Percentiles rank a stretch among this genome's conserved stretches.
These are phyloP conservation scores for Phytophthora aleatoria DNA, from an alignment of 352 stramenopile species.

Conservation along the genomic window DNA sequence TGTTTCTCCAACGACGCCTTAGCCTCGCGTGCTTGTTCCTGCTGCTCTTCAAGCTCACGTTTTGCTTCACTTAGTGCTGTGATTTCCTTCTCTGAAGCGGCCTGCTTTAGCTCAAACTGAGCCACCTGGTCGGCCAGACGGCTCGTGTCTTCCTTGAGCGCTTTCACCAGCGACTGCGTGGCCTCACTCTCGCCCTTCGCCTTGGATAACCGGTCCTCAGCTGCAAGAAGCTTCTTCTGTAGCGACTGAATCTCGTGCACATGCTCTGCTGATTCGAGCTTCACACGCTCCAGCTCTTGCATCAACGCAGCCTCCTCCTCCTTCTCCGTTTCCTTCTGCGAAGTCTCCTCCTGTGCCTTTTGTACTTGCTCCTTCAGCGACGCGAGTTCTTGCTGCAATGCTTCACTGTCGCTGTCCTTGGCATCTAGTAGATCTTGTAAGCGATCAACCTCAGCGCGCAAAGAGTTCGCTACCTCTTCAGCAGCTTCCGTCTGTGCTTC, in stretches of 20 bases:
- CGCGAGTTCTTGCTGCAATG: constrained; percentile 35
- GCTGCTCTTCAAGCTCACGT: constrained; percentile 35
- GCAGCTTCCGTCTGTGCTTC: constrained; percentile 17
- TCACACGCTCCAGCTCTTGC: constrained; percentile 68
- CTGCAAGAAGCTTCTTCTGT: constrained; percentile 41
- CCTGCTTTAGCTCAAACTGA: constrained; percentile 32
- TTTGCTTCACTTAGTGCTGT: constrained; percentile 27
- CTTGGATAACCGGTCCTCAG: constrained; percentile 32
- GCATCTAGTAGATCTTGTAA: constrained; percentile 23
- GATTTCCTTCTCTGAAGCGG: constrained; percentile 31
- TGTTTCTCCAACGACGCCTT: constrained; percentile 39
- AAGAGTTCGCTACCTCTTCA: constrained; percentile 4
- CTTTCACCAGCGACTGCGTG: constrained; percentile 32
- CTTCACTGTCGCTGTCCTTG: constrained; percentile 24
- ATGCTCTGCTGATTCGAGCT: constrained; percentile 54
- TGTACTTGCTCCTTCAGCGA: constrained; percentile 29
- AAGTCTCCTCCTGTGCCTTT: constrained; percentile 19
- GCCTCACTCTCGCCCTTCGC: constrained; percentile 24
- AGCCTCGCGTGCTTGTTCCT: constrained; percentile 28
- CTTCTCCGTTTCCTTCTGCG: constrained; percentile 13
- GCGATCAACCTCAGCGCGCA: constrained; percentile 27
- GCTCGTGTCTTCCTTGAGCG: constrained; percentile 41
- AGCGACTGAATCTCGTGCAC: constrained; percentile 46
- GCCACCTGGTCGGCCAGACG: constrained; percentile 41
- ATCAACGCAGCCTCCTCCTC: constrained; percentile 40